Evolutionary conservation across 2,329 filamentous ascomycete species (phyloP).

Genomic region (Cordyceps fumosorosea): DNA sequence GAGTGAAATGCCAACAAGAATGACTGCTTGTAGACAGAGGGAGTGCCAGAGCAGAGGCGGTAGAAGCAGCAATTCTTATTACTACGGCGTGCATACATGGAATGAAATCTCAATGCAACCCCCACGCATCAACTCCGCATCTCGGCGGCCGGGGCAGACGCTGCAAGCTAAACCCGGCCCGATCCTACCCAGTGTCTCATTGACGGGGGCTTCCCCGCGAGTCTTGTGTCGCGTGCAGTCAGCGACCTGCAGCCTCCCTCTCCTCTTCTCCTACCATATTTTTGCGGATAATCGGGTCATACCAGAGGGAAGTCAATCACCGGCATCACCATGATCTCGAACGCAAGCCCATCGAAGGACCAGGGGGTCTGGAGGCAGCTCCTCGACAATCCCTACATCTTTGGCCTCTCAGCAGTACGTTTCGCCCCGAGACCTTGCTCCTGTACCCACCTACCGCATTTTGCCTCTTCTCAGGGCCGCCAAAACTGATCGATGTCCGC

Average conservation of each 20-base stretch:
- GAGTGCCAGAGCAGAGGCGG: too few relatives aligned
- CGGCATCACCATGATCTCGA: background rate
- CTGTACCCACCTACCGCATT: too few relatives aligned
- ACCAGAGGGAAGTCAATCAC: too few relatives aligned
- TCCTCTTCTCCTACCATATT: too few relatives aligned
- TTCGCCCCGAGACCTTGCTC: too few relatives aligned
- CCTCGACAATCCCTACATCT: constrained; percentile 36
- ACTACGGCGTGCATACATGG: background rate
- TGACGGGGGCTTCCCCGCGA: background rate
- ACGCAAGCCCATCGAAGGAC: background rate
- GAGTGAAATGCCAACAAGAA: too few relatives aligned
- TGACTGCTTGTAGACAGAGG: too few relatives aligned
- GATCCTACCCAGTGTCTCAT: background rate
- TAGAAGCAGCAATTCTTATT: too few relatives aligned
- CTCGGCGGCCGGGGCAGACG: background rate
- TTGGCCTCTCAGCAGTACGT: constrained; percentile 36
- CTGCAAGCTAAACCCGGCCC: background rate
- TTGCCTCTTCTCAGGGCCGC: too few relatives aligned
- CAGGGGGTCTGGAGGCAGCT: constrained; percentile 21
- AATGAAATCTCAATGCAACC: background rate
- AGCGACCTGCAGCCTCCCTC: background rate
- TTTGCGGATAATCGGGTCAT: too few relatives aligned
- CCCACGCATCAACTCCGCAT: constrained; percentile 1
- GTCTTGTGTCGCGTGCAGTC: background rate
- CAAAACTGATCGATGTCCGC: too few relatives aligned